Evolutionary conservation across 2,329 filamentous ascomycete species (phyloP).

Genomic region (Beauveria scarabaeidicola): DNA sequence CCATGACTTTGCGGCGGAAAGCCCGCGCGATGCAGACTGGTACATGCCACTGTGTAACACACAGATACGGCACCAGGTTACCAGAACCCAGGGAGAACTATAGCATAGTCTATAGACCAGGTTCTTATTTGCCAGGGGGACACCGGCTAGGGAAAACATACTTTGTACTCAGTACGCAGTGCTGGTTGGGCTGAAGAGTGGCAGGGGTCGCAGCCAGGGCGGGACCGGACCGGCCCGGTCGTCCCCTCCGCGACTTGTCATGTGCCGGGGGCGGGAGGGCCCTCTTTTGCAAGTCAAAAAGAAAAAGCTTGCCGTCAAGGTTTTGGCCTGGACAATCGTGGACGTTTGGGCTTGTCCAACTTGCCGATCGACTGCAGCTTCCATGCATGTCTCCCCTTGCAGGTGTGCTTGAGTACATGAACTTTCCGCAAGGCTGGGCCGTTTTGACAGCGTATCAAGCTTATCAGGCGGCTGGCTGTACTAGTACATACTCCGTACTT

Average conservation of each 20-base stretch:
- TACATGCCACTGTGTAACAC: background rate
- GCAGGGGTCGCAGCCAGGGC: background rate
- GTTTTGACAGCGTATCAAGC: conserved; percentile 1
- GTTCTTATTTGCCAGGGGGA: no score
- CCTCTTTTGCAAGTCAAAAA: background rate
- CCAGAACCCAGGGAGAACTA: background rate
- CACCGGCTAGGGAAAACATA: background rate
- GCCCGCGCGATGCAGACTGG: background rate
- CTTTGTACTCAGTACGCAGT: no score
- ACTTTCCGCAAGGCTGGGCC: background rate
- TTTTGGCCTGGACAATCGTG: background rate
- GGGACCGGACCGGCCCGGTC: background rate
- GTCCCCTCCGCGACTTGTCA: background rate
- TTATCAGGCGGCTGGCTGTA: background rate
- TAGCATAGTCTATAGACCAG: background rate
- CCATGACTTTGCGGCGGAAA: background rate
- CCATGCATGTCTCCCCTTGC: background rate
- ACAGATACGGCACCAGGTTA: no score
- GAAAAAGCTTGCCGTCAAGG: background rate
- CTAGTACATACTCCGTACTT: no score
- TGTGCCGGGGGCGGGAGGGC: background rate
- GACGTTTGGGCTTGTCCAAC: background rate
- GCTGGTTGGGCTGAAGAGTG: background rate
- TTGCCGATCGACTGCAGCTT: background rate
- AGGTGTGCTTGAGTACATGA: background rate